Percentiles rank a stretch among this genome's conserved stretches.
Conservation (phyloP, 1,284 basidiomycete species). For the Sutorius eximius region DNA sequence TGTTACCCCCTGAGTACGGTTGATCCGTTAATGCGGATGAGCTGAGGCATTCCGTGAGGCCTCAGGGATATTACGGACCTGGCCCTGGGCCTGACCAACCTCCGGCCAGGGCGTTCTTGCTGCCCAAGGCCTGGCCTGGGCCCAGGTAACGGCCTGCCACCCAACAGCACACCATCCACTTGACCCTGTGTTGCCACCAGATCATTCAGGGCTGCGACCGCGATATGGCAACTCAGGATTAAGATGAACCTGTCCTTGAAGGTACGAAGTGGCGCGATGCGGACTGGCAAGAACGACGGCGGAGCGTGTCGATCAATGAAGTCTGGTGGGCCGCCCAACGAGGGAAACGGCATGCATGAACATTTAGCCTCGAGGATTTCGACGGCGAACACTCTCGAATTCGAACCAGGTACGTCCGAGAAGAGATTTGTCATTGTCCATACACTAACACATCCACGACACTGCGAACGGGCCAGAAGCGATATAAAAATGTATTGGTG, state of each 20-base stretch:
- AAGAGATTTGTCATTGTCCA: conserved; percentile 17
- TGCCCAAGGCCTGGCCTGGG: background rate
- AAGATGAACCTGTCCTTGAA: background rate
- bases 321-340: background rate
- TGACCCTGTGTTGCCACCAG: background rate
- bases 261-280: background rate
- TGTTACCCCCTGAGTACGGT: background rate
- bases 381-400: background rate
- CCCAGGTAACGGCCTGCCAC: background rate
- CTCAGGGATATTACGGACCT: background rate
- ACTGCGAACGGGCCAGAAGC: conserved; percentile 8
- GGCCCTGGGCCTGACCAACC: background rate
- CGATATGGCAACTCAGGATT: background rate
- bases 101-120: background rate
- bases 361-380: background rate
- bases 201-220: background rate
- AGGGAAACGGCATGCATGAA: background rate
- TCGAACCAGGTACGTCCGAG: conserved; percentile 2
- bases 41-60: background rate
- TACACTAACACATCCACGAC: conserved; percentile 19
- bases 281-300: background rate
- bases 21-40: background rate
- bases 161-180: background rate
- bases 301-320: background rate
- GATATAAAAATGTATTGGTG: conserved; percentile 20